phyloP scores from a whole-genome alignment of 805 yeast species.

The Lachancea sp. region DNA sequence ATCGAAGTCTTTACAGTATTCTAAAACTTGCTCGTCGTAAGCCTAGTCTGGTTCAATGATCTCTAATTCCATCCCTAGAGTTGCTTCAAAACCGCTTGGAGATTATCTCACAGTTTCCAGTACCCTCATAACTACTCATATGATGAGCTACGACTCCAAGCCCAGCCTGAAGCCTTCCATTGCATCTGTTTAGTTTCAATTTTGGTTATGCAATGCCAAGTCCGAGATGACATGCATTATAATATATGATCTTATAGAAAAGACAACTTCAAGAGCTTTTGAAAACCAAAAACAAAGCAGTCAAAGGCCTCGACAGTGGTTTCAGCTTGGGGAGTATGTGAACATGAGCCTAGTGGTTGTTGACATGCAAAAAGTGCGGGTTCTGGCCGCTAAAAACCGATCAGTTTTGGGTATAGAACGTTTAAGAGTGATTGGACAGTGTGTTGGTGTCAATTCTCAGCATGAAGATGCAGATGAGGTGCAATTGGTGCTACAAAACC shows the following conservation, averaged over 20 bases:
- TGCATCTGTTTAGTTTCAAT: neutral
- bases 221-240: neutral
- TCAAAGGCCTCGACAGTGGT: neutral
- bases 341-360: conserved; percentile 2
- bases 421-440: conserved; percentile 3
- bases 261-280: conserved; percentile 2
- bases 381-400: neutral
- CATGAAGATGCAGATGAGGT: conserved; percentile 1
- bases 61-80: neutral
- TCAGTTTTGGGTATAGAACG: conserved; percentile 2
- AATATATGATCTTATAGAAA: neutral
- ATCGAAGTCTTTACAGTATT: neutral
- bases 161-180: neutral
- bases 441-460: neutral
- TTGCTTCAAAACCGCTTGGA: neutral
- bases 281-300: neutral
- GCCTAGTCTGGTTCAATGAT: too few species aligned
- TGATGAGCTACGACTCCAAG: too few species aligned
- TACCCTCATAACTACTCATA: too few species aligned
- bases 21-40: conserved; percentile 2
- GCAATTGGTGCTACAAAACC: conserved; percentile 1
- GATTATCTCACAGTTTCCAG: too few species aligned
- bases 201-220: conserved; percentile 1
- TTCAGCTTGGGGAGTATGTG: neutral
- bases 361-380: conserved; percentile 1